Evolutionary conservation across 306 rosid species (phyloP).

Genomic region (Abrus pulchellus): DNA sequence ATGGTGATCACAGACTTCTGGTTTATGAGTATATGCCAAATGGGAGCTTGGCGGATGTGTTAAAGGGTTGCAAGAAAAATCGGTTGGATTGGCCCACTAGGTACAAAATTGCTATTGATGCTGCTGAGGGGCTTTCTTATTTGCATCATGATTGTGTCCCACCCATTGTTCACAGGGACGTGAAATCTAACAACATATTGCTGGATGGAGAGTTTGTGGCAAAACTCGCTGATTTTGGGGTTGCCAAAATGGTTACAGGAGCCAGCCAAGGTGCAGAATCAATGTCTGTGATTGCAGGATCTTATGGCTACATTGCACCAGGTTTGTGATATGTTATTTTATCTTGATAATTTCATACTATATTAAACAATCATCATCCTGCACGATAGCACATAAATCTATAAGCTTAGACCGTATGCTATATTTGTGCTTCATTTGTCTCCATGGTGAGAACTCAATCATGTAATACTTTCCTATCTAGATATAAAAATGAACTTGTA

Average conservation of each 20-base stretch:
- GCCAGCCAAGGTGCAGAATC: constrained; percentile 52
- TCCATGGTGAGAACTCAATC: background rate
- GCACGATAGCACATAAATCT: background rate
- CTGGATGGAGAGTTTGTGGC: constrained; percentile 71
- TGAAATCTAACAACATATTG: constrained; percentile 76
- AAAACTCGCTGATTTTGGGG: constrained; percentile 80
- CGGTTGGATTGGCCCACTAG: constrained; percentile 74
- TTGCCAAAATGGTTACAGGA: constrained; percentile 60
- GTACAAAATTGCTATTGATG: constrained; percentile 68
- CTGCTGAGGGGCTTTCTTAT: constrained; percentile 82
- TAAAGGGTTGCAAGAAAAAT: constrained; percentile 54
- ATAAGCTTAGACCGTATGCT: background rate
- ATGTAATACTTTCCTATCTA: background rate
- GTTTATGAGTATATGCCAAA: constrained; percentile 81
- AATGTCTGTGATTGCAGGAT: constrained; percentile 75
- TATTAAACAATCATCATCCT: background rate
- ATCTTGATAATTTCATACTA: background rate
- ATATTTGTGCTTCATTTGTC: background rate
- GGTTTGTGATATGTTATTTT: constrained; percentile 54
- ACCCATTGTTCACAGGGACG: constrained; percentile 74
- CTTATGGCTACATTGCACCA: constrained; percentile 82
- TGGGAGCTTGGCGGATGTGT: constrained; percentile 77
- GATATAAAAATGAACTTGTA: background rate
- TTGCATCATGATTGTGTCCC: constrained; percentile 48
- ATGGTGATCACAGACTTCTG: constrained; percentile 62